These are phyloP conservation scores for Trichoderma endophyticum DNA, from an alignment of 2,329 filamentous ascomycete genomes.

Conservation along the genomic window DNA sequence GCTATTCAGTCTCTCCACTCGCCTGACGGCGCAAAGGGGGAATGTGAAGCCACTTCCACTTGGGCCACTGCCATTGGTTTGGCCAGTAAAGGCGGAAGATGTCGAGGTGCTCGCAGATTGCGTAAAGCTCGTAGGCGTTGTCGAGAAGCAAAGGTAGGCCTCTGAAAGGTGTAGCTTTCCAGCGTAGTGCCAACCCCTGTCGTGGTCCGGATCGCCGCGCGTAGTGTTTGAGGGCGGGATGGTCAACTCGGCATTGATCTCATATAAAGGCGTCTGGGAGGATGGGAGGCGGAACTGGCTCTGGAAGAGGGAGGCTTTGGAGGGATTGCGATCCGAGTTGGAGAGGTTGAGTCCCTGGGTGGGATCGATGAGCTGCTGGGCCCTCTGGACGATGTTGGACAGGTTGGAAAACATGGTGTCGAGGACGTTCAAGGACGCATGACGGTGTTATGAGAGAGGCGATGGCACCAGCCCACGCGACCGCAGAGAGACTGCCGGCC, in stretches of 20 bases:
- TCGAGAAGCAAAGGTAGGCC: conserved; percentile 94
- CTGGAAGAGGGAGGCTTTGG: conserved; percentile 90
- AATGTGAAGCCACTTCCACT: conserved; percentile 95
- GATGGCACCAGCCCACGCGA: conserved; percentile 12
- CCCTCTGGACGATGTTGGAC: conserved; percentile 87
- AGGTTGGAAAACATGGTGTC: conserved; percentile 58
- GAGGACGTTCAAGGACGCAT: conserved; percentile 37
- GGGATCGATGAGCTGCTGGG: conserved; percentile 91
- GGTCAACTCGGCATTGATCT: conserved; percentile 94
- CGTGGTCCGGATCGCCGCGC: conserved; percentile 67
- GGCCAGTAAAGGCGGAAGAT: conserved; percentile 82
- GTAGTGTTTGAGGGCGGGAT: conserved; percentile 70
- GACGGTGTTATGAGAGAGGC: conserved; percentile 28
- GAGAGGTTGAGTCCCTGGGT: conserved; percentile 71
- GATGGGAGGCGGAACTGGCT: conserved; percentile 93
- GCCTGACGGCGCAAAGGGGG: conserved; percentile 83
- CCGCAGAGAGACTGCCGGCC: conserved; percentile 13
- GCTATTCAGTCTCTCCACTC: conserved; percentile 90
- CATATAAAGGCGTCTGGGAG: conserved; percentile 87
- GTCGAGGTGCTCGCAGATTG: conserved; percentile 74
- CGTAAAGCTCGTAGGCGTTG: conserved; percentile 82
- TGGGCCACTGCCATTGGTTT: conserved; percentile 88
- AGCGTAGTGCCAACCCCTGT: conserved; percentile 80
- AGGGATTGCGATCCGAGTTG: conserved; percentile 74
- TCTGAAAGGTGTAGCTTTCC: conserved; percentile 94